Percentiles rank a stretch among this genome's conserved stretches.
phyloP scores from a whole-genome alignment of 2,329 filamentous ascomycete genomes.

The Xylariaceae sp. region DNA sequence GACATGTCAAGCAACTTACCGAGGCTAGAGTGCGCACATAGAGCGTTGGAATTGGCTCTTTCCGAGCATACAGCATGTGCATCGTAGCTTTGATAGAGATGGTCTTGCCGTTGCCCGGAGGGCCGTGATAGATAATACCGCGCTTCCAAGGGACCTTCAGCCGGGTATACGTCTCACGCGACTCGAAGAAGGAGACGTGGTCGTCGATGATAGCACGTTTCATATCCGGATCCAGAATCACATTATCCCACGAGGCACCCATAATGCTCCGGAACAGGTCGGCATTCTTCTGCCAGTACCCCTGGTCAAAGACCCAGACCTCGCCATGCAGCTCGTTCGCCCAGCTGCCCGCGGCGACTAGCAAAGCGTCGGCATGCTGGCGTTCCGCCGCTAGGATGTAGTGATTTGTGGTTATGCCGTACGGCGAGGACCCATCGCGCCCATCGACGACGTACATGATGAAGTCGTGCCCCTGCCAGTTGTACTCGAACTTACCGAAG shows the following conservation, averaged over 20 bases:
- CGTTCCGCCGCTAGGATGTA: constrained; percentile 47
- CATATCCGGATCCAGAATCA: constrained; percentile 69
- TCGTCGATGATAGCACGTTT: constrained; percentile 69
- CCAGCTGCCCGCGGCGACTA: constrained; percentile 62
- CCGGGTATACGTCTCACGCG: constrained; percentile 61
- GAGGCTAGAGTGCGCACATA: constrained; percentile 61
- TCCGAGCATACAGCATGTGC: constrained; percentile 62
- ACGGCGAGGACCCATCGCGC: constrained; percentile 46
- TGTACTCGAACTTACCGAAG: constrained; percentile 52
- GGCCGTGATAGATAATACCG: constrained; percentile 71
- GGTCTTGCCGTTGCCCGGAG: constrained; percentile 70
- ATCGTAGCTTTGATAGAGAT: constrained; percentile 75
- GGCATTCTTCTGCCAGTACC: constrained; percentile 66
- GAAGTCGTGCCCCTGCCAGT: constrained; percentile 50
- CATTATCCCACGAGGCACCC: constrained; percentile 66
- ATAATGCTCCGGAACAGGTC: constrained; percentile 64
- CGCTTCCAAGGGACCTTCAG: constrained; percentile 74
- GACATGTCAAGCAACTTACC: constrained; percentile 37
- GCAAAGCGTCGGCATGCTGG: constrained; percentile 52
- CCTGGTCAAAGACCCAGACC: constrained; percentile 70
- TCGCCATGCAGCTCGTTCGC: constrained; percentile 63
- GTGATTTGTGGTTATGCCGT: constrained; percentile 42
- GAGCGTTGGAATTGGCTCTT: constrained; percentile 61
- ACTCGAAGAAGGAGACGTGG: constrained; percentile 68
- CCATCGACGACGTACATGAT: constrained; percentile 51